phyloP scores from a whole-genome alignment of 2,329 filamentous ascomycete species.

The Ascochyta fabae region DNA sequence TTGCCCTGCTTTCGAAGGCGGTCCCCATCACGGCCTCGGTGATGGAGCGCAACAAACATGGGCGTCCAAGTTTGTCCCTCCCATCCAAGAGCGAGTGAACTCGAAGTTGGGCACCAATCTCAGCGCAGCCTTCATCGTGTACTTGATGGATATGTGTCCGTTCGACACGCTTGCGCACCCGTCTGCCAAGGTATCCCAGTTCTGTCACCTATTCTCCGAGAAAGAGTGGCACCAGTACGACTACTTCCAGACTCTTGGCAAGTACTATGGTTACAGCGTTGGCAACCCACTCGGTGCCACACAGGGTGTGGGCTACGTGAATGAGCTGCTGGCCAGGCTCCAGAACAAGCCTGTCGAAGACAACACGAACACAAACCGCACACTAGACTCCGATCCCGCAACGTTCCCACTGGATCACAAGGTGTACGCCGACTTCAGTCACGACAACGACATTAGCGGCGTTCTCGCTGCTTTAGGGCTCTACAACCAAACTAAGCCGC shows the following conservation, averaged over 20 bases:
- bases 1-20: conserved; percentile 74
- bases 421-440: conserved; percentile 88
- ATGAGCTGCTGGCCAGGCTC: conserved; percentile 84
- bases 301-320: conserved; percentile 85
- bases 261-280: conserved; percentile 81
- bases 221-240: conserved; percentile 80
- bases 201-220: conserved; percentile 77
- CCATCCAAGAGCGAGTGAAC: conserved; percentile 75
- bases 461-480: conserved; percentile 80
- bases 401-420: conserved; percentile 74
- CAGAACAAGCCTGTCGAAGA: conserved; percentile 73
- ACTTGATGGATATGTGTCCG: conserved; percentile 87
- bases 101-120: conserved; percentile 72
- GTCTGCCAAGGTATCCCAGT: conserved; percentile 65
- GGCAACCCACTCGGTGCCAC: conserved; percentile 82
- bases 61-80: conserved; percentile 67
- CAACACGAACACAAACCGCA: conserved; percentile 76
- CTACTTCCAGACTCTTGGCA: conserved; percentile 79
- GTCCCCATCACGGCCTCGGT: conserved; percentile 58
- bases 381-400: conserved; percentile 68
- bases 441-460: conserved; percentile 85
- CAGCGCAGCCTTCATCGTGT: conserved; percentile 66
- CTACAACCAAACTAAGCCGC: conserved; percentile 68
- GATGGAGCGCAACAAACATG: conserved; percentile 63
- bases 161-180: conserved; percentile 75